These are phyloP conservation scores for Dichotomocladium elegans DNA, from an alignment of 371 early-diverging fungal genomes.

Conservation along the genomic window DNA sequence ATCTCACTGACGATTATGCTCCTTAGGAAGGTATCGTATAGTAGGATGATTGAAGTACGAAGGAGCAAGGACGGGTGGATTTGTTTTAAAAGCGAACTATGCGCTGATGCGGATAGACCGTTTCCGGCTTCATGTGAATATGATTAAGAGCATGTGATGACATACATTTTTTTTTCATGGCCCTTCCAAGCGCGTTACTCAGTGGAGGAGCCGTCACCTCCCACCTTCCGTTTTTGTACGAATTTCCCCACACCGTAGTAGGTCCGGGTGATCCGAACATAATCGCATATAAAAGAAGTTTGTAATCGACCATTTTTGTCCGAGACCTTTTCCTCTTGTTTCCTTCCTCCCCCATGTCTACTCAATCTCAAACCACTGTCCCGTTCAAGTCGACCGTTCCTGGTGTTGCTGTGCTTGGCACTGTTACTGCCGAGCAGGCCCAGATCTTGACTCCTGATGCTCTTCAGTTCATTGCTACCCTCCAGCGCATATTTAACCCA, in stretches of 20 bases:
- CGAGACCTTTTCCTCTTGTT: no score
- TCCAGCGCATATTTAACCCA: constrained; percentile 85
- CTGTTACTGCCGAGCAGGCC: constrained; percentile 53
- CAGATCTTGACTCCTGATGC: constrained; percentile 79
- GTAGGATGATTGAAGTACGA: no score
- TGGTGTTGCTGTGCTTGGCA: constrained; percentile 65
- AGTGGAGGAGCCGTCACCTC: background rate
- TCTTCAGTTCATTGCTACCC: constrained; percentile 75
- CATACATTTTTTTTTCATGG: background rate
- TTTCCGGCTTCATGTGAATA: no score
- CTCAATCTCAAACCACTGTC: constrained; percentile 3
- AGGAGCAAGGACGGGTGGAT: no score
- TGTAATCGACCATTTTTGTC: no score
- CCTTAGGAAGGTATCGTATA: no score
- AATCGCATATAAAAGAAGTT: background rate
- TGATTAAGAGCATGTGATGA: background rate
- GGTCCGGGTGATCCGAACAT: background rate
- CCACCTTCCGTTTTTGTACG: background rate
- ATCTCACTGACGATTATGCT: no score
- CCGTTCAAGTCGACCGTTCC: constrained; percentile 38
- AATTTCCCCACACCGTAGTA: background rate
- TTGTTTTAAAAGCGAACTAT: no score
- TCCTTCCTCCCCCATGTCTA: constrained; percentile 15
- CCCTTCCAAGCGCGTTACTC: background rate
- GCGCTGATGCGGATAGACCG: no score